Percentiles rank a stretch among this genome's conserved stretches.
Conservation (phyloP, 495 filamentous ascomycete genomes). For the Bombardia bombarda region DNA sequence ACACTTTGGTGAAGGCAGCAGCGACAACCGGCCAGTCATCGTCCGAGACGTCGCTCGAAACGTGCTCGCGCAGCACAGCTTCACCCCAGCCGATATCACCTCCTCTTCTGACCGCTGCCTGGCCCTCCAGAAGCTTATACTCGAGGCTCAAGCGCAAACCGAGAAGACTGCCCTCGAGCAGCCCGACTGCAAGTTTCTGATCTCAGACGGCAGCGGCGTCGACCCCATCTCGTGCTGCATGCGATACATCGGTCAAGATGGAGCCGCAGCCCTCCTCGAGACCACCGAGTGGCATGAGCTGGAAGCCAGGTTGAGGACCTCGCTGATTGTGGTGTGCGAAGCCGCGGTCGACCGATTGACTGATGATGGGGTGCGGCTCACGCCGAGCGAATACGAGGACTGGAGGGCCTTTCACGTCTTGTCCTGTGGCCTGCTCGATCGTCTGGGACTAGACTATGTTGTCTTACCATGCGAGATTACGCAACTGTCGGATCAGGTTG, state of each 20-base stretch:
- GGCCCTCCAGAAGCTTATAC: constrained; percentile 35
- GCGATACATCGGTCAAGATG: constrained; percentile 28
- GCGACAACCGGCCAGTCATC: constrained; percentile 13
- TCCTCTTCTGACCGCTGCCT: constrained; percentile 22
- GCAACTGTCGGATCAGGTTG: constrained; percentile 11
- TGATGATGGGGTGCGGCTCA: constrained; percentile 44
- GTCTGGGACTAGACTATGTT: constrained; percentile 13
- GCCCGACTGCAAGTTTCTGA: constrained; percentile 28
- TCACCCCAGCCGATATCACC: constrained; percentile 33
- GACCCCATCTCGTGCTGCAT: constrained; percentile 41
- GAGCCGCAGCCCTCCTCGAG: constrained; percentile 17
- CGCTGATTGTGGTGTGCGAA: constrained; percentile 39
- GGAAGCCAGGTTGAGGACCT: constrained; percentile 25
- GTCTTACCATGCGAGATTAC: constrained; percentile 13
- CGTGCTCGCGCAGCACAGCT: constrained; percentile 29
- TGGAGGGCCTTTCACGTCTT: constrained; percentile 30
- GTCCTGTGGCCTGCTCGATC: constrained; percentile 19
- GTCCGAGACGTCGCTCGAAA: constrained; percentile 39
- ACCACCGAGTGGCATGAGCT: constrained; percentile 27
- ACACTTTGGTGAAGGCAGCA: constrained; percentile 17
- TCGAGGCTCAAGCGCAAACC: constrained; percentile 34
- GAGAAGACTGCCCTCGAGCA: constrained; percentile 19
- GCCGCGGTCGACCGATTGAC: constrained; percentile 32
- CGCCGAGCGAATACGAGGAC: constrained; percentile 32
- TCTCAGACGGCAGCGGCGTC: constrained; percentile 44